Evolutionary conservation across 129 eudicot genomes (phyloP).

Genomic region (Tanacetum coccineum): DNA sequence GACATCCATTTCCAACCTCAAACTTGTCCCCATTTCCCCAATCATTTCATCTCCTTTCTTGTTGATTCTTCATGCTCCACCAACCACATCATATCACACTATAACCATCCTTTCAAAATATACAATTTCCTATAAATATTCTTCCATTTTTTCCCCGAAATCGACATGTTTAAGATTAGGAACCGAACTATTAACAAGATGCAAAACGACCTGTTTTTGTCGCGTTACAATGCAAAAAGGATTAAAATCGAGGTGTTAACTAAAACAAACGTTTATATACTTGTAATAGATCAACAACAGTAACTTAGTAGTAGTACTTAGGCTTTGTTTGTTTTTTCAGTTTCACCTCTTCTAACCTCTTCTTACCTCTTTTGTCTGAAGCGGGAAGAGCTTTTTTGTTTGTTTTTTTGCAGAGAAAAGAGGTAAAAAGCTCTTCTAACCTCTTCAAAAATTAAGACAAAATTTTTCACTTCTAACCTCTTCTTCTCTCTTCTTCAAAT

Average conservation of each 20-base stretch:
- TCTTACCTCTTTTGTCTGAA: too few species aligned
- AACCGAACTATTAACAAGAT: too few species aligned
- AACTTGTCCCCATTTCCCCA: constrained; percentile 33
- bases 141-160: background rate
- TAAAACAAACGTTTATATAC: constrained; percentile 27
- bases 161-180: constrained; percentile 14
- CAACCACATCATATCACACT: constrained; percentile 22
- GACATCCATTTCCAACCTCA: constrained; percentile 29
- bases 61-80: constrained; percentile 34
- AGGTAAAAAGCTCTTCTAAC: too few species aligned
- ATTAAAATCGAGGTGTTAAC: constrained; percentile 12
- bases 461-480: too few species aligned
- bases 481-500: too few species aligned
- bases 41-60: constrained; percentile 30
- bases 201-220: too few species aligned
- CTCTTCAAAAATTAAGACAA: too few species aligned
- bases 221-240: constrained; percentile 1
- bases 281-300: constrained; percentile 15
- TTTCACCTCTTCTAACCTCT: too few species aligned
- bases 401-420: too few species aligned
- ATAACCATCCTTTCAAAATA: constrained; percentile 19
- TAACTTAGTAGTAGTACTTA: too few species aligned
- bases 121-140: constrained; percentile 14
- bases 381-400: too few species aligned
- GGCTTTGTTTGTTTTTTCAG: too few species aligned